Evolutionary conservation across 192 early-diverging fungal species (phyloP).

Genomic region (Tieghemiomyces parasiticus): DNA sequence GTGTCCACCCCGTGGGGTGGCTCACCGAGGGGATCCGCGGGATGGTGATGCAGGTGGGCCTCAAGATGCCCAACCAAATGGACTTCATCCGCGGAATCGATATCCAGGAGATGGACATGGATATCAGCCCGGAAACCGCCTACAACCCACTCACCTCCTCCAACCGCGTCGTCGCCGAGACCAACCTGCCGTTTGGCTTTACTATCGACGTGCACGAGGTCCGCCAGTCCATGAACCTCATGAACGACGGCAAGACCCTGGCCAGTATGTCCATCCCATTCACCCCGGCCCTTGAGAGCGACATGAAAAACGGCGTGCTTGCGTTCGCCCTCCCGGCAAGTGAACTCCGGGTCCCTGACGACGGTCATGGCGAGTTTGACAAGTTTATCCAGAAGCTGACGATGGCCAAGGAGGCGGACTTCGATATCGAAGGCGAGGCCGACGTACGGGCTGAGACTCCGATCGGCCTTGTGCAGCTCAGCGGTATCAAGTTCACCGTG

Average conservation of each 20-base stretch:
- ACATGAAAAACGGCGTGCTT: not conserved
- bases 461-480: not conserved
- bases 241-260: not conserved
- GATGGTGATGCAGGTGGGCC: not conserved
- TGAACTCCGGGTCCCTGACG: not conserved
- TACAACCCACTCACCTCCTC: not conserved
- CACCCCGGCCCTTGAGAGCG: not conserved
- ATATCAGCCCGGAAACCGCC: not conserved
- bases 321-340: not conserved
- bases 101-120: slow-evolving; percentile 2
- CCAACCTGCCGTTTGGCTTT: not conserved
- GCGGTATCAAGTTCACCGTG: not conserved
- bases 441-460: not conserved
- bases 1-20: not conserved
- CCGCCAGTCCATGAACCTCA: not conserved
- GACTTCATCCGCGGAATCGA: not conserved
- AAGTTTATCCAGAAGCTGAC: not conserved
- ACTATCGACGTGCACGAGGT: not conserved
- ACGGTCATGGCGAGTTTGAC: not conserved
- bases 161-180: not conserved
- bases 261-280: not conserved
- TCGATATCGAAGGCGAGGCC: not conserved
- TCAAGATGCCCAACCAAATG: not conserved
- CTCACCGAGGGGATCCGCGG: not conserved
- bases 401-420: not conserved